Evolutionary conservation across 2,329 filamentous ascomycete genomes (phyloP), one percentile per base, ranked within the genome.

Genomic region (Neofusicoccum kwambonambiense): DNA sequence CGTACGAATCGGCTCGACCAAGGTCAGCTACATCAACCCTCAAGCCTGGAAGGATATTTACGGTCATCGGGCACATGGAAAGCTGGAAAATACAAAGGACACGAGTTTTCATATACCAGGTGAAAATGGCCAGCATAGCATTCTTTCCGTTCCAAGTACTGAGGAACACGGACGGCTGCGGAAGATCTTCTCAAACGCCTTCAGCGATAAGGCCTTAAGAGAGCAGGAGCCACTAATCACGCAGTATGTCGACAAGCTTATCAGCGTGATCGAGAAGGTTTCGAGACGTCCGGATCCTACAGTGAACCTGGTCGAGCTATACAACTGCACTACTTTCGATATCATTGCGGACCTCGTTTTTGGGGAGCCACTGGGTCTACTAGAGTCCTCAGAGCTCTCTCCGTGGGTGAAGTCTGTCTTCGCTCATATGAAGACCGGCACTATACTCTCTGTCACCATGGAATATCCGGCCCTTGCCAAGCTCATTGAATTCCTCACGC

Each of bases 11-110:
- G 71, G 73, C 0, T 80, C 80, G 0, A 75, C 74, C 31, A 77
- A 82, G 63, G 60, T 81, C 1, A 79, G 78, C 2, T 80, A 80
- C 70, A 80, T 74, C 56, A 75, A 70, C 15, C 77, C 80, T 1
- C 76, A 74, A 1, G 77, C 78, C 2, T 81, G 76, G 74, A 65
- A 65, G 15, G 45, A 45, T 15, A 49, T 61, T 8, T 49, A 61
- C 31, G 22, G 22, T 3, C 22, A 22, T 22, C 22, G 22, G 64
- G 64, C n/a, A 51, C 69, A 42, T n/a, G 35, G 45, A 42, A 15
- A 13, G 31, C 3, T 7, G 22, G 22, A 22, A 17, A 19, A 37
- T 66, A 35, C 45, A 62, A 58, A 65, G 22, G 62, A 66, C 34
- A 50, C 54, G 2, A 19, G 13, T 2, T 47, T 52, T 22, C 64